A percentile compares a stretch with the other conserved stretches of the same genome.
These are phyloP conservation scores for Pyrenophora seminiperda DNA, from an alignment of 2,329 filamentous ascomycete genomes.

Conservation along the genomic window DNA sequence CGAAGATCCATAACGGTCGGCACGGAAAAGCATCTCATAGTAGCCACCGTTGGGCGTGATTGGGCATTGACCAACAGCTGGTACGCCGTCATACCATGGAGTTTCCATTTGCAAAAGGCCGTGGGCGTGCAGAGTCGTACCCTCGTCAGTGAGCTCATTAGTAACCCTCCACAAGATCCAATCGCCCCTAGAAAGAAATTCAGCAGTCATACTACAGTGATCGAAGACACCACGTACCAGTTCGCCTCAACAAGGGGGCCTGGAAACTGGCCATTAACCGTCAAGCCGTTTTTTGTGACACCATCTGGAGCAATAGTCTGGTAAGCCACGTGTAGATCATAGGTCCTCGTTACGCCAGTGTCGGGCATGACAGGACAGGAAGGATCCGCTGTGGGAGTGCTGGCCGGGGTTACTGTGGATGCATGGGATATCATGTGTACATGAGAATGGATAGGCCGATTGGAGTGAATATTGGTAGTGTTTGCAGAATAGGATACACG, in stretches of 20 bases:
- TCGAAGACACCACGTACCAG: constrained; percentile 13
- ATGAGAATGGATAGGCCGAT: constrained; percentile 3
- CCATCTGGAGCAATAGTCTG: constrained; percentile 40
- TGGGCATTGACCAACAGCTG: constrained; percentile 43
- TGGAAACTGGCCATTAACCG: constrained; percentile 41
- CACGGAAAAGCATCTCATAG: constrained; percentile 31
- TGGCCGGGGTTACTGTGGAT: background rate
- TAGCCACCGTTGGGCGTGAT: constrained; percentile 37
- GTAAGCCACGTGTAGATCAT: constrained; percentile 34
- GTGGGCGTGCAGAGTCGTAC: constrained; percentile 44
- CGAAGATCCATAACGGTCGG: constrained; percentile 37
- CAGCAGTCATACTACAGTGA: background rate
- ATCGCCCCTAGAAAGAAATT: constrained; percentile 30
- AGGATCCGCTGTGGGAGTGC: constrained; percentile 16
- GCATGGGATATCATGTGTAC: background rate
- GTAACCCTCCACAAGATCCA: constrained; percentile 35
- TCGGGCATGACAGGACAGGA: constrained; percentile 37
- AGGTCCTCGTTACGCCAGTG: constrained; percentile 41
- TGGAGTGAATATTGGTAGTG: constrained; percentile 8
- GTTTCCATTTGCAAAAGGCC: constrained; percentile 42
- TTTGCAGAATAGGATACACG: constrained; percentile 11
- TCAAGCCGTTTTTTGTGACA: constrained; percentile 34
- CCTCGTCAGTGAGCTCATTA: constrained; percentile 42
- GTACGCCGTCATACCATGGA: constrained; percentile 46
- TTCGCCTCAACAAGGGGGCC: constrained; percentile 43